Evolutionary conservation across 2,329 filamentous ascomycete genomes (phyloP), one percentile per base, ranked within the genome.

Genomic region (Arthroderma sp.): DNA sequence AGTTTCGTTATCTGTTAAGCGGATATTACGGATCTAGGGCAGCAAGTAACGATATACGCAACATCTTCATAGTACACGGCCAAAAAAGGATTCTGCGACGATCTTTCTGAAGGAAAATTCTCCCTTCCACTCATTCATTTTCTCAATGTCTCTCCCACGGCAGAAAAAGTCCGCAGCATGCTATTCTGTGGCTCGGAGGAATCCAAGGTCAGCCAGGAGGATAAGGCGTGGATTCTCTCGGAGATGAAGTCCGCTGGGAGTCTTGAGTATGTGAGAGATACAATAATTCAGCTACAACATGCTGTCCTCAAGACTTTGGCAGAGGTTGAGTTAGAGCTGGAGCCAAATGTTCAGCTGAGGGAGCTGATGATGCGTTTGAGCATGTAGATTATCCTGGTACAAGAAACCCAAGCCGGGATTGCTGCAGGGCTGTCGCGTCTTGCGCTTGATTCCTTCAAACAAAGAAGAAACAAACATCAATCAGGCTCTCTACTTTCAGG

Each of bases 51-150:
- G 15, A 22, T 22, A 22, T 22, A 3, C 15, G 15, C 15, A 44
- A 42, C 37, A 40, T n/a, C 2, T 36, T 3, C 10, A 2, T 29
- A 58, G 56, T 68, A 68, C 42, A 54, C 60, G 37, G 76, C 74
- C 51, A 89, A 94, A 64, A 96, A 96, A 69, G 91, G 89, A 41
- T 76, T 94, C 54, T 94, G 86, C 64, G 89, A 96, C 68, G 91
- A 96, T 65, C 68, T 96, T 55, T 95, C 87, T 1, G 91, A 96
- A 68, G 89, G 89, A 51, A 96, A 96, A 72, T 95, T 95, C 69
- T 89, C 83, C 28, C 95, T 95, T 61, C 87, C 88, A 36, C 81
- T 96, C 56, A 94, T 96, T 56, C 89, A 96, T 38, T 22, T 22
- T 22, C 15, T 22, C 15, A 22, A 22, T 22, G 15, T 22, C 15